These are phyloP conservation scores for Rheum nobile DNA, from an alignment of 148 eudicot genomes.

Conservation along the genomic window DNA sequence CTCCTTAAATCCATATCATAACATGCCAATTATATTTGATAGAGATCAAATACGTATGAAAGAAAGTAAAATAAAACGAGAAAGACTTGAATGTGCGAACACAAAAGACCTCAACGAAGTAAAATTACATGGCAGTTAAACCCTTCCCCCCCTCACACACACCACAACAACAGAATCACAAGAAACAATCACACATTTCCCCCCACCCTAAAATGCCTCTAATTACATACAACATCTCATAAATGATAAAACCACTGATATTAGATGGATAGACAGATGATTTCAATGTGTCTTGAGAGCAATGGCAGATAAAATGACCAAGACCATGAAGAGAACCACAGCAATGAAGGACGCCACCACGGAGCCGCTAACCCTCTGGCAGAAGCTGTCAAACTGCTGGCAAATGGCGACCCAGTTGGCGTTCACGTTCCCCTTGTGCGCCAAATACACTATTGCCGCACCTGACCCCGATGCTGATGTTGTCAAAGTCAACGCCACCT, in stretches of 20 bases:
- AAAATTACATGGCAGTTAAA: not conserved
- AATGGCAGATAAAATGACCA: conserved; percentile 32
- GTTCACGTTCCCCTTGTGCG: conserved; percentile 36
- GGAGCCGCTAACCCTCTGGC: conserved; percentile 35
- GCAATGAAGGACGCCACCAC: conserved; percentile 42
- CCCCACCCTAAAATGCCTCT: not conserved
- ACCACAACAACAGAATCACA: not conserved
- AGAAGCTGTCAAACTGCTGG: conserved; percentile 36
- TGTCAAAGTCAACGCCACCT: conserved; percentile 30
- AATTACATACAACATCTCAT: not conserved
- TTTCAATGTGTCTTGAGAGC: conserved; percentile 19
- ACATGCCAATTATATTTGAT: too few relatives aligned
- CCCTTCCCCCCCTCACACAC: not conserved
- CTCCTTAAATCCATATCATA: too few relatives aligned
- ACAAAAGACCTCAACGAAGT: not conserved
- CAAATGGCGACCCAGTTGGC: conserved; percentile 44
- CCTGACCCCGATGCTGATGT: conserved; percentile 34
- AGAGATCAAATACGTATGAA: too few relatives aligned
- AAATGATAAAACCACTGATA: not conserved
- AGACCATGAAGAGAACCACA: conserved; percentile 19
- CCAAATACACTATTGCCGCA: conserved; percentile 44
- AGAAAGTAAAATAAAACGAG: too few relatives aligned
- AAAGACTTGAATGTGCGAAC: too few relatives aligned
- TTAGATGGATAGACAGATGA: not conserved
- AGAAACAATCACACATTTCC: not conserved